Evolutionary conservation across 352 stramenopile genomes (phyloP), one percentile per base, ranked within the genome.

Genomic region (Globisporangium nodosum): DNA sequence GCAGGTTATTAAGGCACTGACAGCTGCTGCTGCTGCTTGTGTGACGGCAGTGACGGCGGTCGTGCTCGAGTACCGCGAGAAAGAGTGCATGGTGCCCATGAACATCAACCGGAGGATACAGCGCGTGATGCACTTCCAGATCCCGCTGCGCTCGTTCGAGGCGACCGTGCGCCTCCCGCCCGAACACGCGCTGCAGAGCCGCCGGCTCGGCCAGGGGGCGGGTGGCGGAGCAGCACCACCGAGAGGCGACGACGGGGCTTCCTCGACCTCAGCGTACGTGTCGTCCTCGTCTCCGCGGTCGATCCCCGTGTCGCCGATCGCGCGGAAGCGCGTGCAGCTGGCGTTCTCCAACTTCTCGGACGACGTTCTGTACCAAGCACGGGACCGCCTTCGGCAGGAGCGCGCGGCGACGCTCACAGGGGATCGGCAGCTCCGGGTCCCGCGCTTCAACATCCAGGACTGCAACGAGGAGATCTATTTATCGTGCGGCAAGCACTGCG

Each of bases 81-180:
- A 94, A 51, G 84, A 95, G 53, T 83, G 74, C 62, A 81, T 85
- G 64, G 77, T 95, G 56, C 80, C 85, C 30, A 76, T 73, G 47
- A 90, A 82, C 60, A 92, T 94, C 65, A 90, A 92, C 64, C 69
- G 78, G 43, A 79, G 86, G 64, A 95, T 95, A 78, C 84, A 88
- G 48, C 83, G 85, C 20, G 82, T 93, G 52, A 95, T 95, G 86
- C 86, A 95, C 53, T 91, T 94, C 58, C 75, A 90, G 66, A 92
- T 94, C 58, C 82, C 84, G 24, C 64, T 92, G 49, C 74, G 83
- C 60, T 87, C 85, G 2, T 95, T 95, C 63, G 85, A 95, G 52
- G 85, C 85, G 0, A 95, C 79, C 0, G 83, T 95, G 39, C 70
- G 85, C 15, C 70, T 95, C 49, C 85, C 82, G 2, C 66, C 79